These are phyloP conservation scores for Capsella bursapastoris DNA, from an alignment of 345 rosid genomes.

Conservation along the genomic window DNA sequence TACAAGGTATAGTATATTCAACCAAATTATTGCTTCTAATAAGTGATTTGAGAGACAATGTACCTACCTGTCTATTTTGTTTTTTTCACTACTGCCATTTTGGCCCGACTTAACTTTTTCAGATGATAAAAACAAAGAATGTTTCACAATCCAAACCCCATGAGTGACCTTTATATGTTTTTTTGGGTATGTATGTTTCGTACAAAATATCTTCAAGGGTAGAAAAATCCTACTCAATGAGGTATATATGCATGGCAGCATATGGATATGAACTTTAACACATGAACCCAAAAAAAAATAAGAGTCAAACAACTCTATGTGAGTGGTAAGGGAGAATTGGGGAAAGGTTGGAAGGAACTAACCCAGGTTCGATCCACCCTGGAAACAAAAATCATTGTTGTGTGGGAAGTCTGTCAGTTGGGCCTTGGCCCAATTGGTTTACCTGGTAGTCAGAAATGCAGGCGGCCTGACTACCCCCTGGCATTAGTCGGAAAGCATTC, in stretches of 20 bases:
- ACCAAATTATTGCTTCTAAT: background rate
- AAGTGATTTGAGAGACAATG: background rate
- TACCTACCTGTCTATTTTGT: background rate
- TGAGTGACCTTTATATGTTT: background rate
- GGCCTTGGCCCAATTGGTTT: too few species aligned
- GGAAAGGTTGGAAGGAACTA: too few species aligned
- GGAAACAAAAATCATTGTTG: too few species aligned
- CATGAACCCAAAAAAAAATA: background rate
- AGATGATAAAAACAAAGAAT: background rate
- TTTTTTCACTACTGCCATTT: background rate
- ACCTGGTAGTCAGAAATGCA: too few species aligned
- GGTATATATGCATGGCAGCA: background rate
- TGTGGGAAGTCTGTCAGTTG: too few species aligned
- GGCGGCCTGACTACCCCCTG: too few species aligned
- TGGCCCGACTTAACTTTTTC: background rate
- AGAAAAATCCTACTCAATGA: background rate
- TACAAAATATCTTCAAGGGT: background rate
- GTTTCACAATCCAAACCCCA: background rate
- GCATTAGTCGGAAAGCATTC: too few species aligned
- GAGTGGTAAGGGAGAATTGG: too few species aligned
- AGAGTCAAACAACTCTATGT: background rate
- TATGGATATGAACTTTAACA: too few species aligned
- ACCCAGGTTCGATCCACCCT: too few species aligned
- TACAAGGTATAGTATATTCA: background rate
- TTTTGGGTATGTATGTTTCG: background rate